Evolutionary conservation across 768 basidiomycete genomes (phyloP).

Genomic region (Panaeolus cyanescens): DNA sequence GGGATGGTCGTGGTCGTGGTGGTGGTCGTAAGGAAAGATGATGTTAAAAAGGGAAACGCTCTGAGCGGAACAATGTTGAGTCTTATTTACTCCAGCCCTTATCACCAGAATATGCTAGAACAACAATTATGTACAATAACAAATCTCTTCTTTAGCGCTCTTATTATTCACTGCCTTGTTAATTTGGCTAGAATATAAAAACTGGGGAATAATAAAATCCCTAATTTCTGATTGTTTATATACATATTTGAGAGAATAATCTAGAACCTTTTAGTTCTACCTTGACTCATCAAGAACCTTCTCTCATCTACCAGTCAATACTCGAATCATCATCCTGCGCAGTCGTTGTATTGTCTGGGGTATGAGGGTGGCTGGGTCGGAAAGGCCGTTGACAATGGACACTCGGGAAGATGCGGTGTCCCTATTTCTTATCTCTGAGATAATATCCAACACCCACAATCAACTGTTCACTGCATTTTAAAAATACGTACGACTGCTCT

Average conservation of each 20-base stretch:
- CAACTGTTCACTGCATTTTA: not conserved
- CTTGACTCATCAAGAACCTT: too few relatives aligned
- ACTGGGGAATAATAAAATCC: too few relatives aligned
- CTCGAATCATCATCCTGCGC: too few relatives aligned
- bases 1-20: conserved; percentile 6
- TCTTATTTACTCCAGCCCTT: conserved; percentile 1
- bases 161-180: not conserved
- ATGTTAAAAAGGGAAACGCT: not conserved
- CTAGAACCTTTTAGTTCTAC: too few relatives aligned
- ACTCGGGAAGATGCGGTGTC: not conserved
- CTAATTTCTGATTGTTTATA: too few relatives aligned
- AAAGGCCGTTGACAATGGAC: not conserved
- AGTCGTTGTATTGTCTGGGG: not conserved
- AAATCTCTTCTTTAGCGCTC: not conserved
- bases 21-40: not conserved
- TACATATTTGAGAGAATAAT: too few relatives aligned
- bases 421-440: not conserved
- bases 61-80: not conserved
- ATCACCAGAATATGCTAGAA: conserved; percentile 9
- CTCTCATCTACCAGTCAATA: too few relatives aligned
- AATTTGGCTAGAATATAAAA: too few relatives aligned
- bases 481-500: not conserved
- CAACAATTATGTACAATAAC: too few relatives aligned
- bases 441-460: not conserved
- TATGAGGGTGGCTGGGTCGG: too few relatives aligned